Conservation (phyloP, 2,329 filamentous ascomycete species). For the Trichoderma harzianum region DNA sequence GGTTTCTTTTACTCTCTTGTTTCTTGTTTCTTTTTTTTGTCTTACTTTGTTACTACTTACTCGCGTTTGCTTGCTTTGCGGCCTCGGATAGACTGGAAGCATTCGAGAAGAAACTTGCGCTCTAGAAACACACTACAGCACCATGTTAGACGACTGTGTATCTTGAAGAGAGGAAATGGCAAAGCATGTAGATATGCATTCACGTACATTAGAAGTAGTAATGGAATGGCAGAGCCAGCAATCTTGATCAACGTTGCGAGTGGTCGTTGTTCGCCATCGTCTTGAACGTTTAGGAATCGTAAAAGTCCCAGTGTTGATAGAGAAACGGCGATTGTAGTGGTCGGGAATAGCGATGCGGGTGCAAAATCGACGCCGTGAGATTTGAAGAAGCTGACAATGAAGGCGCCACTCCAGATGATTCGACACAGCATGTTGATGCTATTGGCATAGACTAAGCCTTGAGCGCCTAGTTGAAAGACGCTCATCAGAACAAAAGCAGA, state of each 20-base stretch:
- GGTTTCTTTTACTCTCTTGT: conserved; percentile 4
- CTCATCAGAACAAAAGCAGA: conserved; percentile 73
- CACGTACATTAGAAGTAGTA: conserved; percentile 60
- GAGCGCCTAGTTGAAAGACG: conserved; percentile 67
- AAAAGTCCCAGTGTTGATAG: conserved; percentile 29
- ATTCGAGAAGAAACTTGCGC: conserved; percentile 50
- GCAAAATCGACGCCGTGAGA: conserved; percentile 37
- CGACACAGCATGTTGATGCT: conserved; percentile 84
- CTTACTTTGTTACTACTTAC: conserved; percentile 26
- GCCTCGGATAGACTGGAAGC: conserved; percentile 43
- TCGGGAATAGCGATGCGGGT: conserved; percentile 29
- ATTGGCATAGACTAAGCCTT: conserved; percentile 82
- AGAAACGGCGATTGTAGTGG: conserved; percentile 27
- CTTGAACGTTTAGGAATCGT: conserved; percentile 25
- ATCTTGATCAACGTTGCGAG: conserved; percentile 44
- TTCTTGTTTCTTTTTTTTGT: not conserved
- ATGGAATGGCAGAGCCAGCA: conserved; percentile 47
- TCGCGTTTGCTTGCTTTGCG: conserved; percentile 31
- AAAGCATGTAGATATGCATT: conserved; percentile 21
- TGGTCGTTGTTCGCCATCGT: conserved; percentile 27
- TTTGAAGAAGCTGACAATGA: conserved; percentile 65
- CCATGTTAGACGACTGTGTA: conserved; percentile 22
- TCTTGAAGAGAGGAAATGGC: conserved; percentile 23
- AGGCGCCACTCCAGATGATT: conserved; percentile 74
- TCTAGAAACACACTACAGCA: conserved; percentile 50